A percentile compares a stretch with the other conserved stretches of the same genome.
These are phyloP conservation scores for Craspedostauros australis DNA, from an alignment of 108 stramenopile species.

Conservation along the genomic window DNA sequence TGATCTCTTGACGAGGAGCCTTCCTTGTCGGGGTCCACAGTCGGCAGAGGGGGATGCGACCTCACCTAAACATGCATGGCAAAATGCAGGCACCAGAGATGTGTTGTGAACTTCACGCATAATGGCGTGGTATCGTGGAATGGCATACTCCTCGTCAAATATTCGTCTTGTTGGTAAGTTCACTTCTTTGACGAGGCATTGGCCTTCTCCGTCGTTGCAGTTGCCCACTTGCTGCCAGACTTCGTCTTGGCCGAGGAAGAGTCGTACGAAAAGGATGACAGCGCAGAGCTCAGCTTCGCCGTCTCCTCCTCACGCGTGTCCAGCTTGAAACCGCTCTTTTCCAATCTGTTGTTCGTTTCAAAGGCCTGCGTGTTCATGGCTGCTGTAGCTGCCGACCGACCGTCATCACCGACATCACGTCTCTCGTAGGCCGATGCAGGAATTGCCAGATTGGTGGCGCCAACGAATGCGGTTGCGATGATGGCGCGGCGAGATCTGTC, in stretches of 20 bases:
- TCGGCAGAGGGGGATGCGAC: too few species aligned
- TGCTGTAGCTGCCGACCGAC: slow-evolving; percentile 29
- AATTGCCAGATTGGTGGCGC: too few species aligned
- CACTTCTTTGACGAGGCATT: not conserved
- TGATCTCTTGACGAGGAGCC: too few species aligned
- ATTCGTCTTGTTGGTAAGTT: not conserved
- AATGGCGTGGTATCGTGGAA: too few species aligned
- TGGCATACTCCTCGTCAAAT: not conserved
- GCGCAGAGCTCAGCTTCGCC: slow-evolving; percentile 15
- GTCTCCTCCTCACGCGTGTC: slow-evolving; percentile 48
- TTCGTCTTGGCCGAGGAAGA: slow-evolving; percentile 18
- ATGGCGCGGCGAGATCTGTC: too few species aligned
- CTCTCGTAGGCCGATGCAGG: slow-evolving; percentile 17
- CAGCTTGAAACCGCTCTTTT: slow-evolving; percentile 42
- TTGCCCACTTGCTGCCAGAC: not conserved
- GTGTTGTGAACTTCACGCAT: too few species aligned
- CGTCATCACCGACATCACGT: slow-evolving; percentile 34
- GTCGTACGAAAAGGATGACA: slow-evolving; percentile 46
- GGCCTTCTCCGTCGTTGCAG: not conserved
- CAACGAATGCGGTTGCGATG: too few species aligned
- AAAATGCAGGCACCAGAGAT: too few species aligned
- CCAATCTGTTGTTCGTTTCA: slow-evolving; percentile 48
- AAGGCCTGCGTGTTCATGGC: slow-evolving; percentile 43
- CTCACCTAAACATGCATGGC: too few species aligned
- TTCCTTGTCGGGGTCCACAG: too few species aligned